Conservation (phyloP, 495 filamentous ascomycete species). For the Annulohypoxylon moriforme region DNA sequence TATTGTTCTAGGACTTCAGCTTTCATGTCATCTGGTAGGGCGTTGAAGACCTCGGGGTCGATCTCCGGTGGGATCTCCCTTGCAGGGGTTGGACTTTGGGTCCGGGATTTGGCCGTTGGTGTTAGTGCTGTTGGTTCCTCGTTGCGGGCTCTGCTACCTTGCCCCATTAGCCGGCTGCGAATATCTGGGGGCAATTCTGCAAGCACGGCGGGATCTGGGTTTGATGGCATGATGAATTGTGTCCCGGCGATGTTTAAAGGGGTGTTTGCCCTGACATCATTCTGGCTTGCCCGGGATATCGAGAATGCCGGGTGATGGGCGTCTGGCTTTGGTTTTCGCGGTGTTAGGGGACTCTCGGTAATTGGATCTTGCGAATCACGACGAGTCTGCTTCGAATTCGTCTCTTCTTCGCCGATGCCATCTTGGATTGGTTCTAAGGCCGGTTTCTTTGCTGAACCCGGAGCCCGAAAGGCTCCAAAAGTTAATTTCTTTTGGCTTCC, state of each 20-base stretch:
- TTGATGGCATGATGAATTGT: slow-evolving; percentile 87
- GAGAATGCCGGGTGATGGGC: slow-evolving; percentile 64
- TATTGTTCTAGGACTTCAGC: slow-evolving; percentile 82
- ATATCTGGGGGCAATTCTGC: slow-evolving; percentile 85
- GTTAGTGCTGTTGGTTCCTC: slow-evolving; percentile 31
- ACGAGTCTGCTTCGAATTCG: slow-evolving; percentile 63
- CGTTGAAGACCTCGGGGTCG: slow-evolving; percentile 78
- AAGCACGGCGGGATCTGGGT: slow-evolving; percentile 78
- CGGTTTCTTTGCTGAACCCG: slow-evolving; percentile 47
- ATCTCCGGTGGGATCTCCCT: slow-evolving; percentile 63
- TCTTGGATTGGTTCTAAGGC: slow-evolving; percentile 43
- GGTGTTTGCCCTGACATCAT: slow-evolving; percentile 68
- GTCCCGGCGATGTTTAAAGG: slow-evolving; percentile 83
- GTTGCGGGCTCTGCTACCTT: slow-evolving; percentile 45
- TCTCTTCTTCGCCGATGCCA: slow-evolving; percentile 20
- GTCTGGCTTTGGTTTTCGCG: slow-evolving; percentile 66
- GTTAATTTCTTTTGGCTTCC: slow-evolving; percentile 72
- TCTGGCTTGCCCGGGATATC: slow-evolving; percentile 63
- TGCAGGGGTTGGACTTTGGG: slow-evolving; percentile 54
- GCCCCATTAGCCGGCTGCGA: slow-evolving; percentile 72
- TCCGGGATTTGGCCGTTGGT: slow-evolving; percentile 42
- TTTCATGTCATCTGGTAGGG: slow-evolving; percentile 84
- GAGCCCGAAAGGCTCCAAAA: slow-evolving; percentile 42
- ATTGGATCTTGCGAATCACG: slow-evolving; percentile 51
- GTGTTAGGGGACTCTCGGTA: slow-evolving; percentile 66